Evolutionary conservation across 2,329 filamentous ascomycete genomes (phyloP).

Genomic region (Fusarium dimerum): DNA sequence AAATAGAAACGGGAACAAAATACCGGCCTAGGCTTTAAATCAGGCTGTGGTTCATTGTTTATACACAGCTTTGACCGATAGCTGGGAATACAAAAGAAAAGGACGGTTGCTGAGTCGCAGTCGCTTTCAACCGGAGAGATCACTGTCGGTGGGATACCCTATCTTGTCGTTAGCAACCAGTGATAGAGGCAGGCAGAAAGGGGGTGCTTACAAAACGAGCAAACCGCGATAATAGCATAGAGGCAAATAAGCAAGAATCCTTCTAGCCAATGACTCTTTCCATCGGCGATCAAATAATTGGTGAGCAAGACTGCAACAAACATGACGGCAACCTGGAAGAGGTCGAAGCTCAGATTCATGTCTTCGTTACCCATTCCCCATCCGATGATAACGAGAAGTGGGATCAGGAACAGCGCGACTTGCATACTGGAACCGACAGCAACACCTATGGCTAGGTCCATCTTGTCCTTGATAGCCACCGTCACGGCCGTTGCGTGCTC

Average conservation of each 20-base stretch:
- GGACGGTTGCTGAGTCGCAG: not conserved
- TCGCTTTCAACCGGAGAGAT: not conserved
- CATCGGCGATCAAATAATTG: constrained; percentile 83
- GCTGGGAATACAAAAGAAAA: not conserved
- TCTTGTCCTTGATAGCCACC: constrained; percentile 81
- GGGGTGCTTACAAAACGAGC: constrained; percentile 59
- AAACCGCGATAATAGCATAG: constrained; percentile 77
- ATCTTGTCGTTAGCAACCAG: constrained; percentile 6
- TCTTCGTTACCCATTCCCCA: constrained; percentile 72
- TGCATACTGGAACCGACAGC: constrained; percentile 81
- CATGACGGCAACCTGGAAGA: constrained; percentile 83
- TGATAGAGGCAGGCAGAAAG: not conserved
- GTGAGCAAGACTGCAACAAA: constrained; percentile 83
- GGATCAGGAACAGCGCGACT: constrained; percentile 77
- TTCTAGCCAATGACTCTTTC: constrained; percentile 81
- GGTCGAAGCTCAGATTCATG: constrained; percentile 84
- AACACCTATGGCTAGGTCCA: constrained; percentile 80
- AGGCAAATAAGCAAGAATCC: constrained; percentile 74
- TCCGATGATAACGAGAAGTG: constrained; percentile 73
- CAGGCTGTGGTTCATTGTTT: not conserved
- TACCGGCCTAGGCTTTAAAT: not conserved
- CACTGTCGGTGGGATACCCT: constrained; percentile 22
- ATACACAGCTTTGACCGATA: not conserved
- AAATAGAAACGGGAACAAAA: not conserved
- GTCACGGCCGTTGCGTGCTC: constrained; percentile 81